These are phyloP conservation scores for Anthoceros angustus DNA, from an alignment of 225 moss, liverwort and hornwort genomes.

Conservation along the genomic window DNA sequence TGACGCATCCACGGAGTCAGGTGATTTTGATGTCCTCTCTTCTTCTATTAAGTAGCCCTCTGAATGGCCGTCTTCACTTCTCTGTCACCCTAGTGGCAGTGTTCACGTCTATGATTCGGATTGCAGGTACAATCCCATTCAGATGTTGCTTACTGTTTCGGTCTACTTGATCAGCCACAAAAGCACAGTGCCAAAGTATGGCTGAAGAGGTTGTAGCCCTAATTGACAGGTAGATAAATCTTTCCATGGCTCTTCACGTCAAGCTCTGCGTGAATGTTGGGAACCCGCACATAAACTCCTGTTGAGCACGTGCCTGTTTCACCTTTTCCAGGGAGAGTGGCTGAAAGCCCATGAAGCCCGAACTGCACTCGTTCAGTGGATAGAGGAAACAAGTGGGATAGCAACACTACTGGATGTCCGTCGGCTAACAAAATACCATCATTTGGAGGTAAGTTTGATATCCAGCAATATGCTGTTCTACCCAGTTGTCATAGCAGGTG, in stretches of 20 bases:
- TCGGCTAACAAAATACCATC: slow-evolving; percentile 14
- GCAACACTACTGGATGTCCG: slow-evolving; percentile 32
- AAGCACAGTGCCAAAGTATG: not conserved
- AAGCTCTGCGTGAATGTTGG: not conserved
- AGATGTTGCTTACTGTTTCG: not conserved
- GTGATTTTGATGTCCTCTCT: slow-evolving; percentile 22
- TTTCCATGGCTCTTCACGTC: not conserved
- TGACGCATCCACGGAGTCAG: slow-evolving; percentile 30
- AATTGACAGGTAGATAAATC: not conserved
- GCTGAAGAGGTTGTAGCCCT: not conserved
- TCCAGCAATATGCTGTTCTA: not conserved
- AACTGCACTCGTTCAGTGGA: slow-evolving; percentile 10
- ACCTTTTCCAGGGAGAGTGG: slow-evolving; percentile 18
- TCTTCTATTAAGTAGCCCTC: slow-evolving; percentile 30
- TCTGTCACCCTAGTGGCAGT: slow-evolving; percentile 17
- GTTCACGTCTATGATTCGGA: not conserved
- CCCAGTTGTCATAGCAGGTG: slow-evolving; percentile 7
- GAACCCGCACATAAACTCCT: not conserved
- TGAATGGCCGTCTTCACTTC: slow-evolving; percentile 20
- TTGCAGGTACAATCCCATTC: slow-evolving; percentile 1
- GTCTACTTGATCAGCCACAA: not conserved
- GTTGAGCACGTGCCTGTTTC: too few species aligned
- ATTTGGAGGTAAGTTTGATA: not conserved
- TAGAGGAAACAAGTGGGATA: slow-evolving; percentile 20
- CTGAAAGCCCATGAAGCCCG: slow-evolving; percentile 23